Evolutionary conservation across 805 yeast genomes (phyloP), one percentile per base, ranked within the genome.

Genomic region (Candida succiphila): DNA sequence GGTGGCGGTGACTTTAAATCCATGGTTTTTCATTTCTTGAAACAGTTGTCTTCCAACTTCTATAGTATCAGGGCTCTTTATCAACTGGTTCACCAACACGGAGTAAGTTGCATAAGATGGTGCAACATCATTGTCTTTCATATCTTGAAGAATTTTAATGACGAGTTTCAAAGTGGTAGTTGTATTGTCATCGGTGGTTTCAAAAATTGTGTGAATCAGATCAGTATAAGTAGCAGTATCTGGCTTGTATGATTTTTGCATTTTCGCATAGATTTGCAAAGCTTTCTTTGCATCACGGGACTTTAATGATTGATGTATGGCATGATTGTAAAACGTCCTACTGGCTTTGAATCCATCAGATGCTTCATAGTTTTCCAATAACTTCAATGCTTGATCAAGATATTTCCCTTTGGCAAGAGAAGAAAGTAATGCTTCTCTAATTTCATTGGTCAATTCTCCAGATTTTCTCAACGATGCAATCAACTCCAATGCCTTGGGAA

Each of bases 201-300:
- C 73, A 56, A 78, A 62, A 41, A 67, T 60, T 33, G 66, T 53
- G 44, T 78, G 76, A 34, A 78, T 62, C 17, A 78, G 55, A 24
- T 70, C 66, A 4, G 87, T 69, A 53, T 72, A 72, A 2, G 88
- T 78, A 14, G 74, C 74, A 30, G 74, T 61, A 48, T 76, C 83
- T 19, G 80, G 79, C 25, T 60, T 45, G 17, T 78, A 51, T 3
- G 56, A 49, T 18, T n/a, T n/a, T n/a, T n/a, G n/a, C n/a, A n/a
- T n/a, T n/a, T n/a, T n/a, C n/a, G n/a, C n/a, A n/a, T n/a, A n/a
- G n/a, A n/a, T n/a, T n/a, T n/a, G n/a, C n/a, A n/a, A n/a, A n/a
- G n/a, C n/a, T n/a, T n/a, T n/a, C n/a, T n/a, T n/a, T n/a, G n/a
- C n/a, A n/a, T n/a, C n/a, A n/a, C n/a, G n/a, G n/a, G n/a, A n/a